These are phyloP conservation scores for Trametes cubensis DNA, from an alignment of 768 basidiomycete species.

Conservation along the genomic window DNA sequence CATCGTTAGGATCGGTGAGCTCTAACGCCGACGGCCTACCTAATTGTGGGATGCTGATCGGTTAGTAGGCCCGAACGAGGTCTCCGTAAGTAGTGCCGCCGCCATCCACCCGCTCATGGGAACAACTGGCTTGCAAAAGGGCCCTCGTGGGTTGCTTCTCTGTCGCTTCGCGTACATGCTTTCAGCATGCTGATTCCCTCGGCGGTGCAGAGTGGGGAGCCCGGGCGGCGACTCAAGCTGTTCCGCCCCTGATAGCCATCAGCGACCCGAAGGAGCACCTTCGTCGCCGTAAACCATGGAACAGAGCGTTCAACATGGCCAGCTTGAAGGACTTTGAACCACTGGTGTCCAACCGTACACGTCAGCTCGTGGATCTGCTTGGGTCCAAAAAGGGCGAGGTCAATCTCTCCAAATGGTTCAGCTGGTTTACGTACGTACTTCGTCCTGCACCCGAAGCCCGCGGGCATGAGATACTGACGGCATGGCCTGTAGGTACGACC, in stretches of 20 bases:
- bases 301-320: slow-evolving; percentile 39
- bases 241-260: slow-evolving; percentile 34
- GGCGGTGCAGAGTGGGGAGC: slow-evolving; percentile 18
- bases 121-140: slow-evolving; percentile 30
- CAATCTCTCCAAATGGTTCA: slow-evolving; percentile 41
- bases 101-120: slow-evolving; percentile 28
- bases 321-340: slow-evolving; percentile 39
- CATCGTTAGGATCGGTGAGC: slow-evolving; percentile 30
- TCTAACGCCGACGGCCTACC: background rate
- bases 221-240: slow-evolving; percentile 19
- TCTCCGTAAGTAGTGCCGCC: slow-evolving; percentile 25
- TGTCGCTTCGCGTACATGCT: background rate
- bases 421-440: slow-evolving; percentile 41
- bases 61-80: slow-evolving; percentile 31
- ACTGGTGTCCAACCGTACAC: slow-evolving; percentile 27
- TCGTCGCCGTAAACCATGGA: slow-evolving; percentile 44
- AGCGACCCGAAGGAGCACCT: slow-evolving; percentile 39
- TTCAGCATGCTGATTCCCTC: slow-evolving; percentile 4
- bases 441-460: background rate
- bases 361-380: slow-evolving; percentile 33
- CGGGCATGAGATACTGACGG: slow-evolving; percentile 8
- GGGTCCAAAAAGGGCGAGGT: slow-evolving; percentile 22
- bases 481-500: slow-evolving; percentile 33
- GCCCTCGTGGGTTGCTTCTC: slow-evolving; percentile 25
- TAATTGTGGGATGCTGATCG: slow-evolving; percentile 1